Evolutionary conservation across 495 filamentous ascomycete genomes (phyloP).

Genomic region (Neurospora sp.): DNA sequence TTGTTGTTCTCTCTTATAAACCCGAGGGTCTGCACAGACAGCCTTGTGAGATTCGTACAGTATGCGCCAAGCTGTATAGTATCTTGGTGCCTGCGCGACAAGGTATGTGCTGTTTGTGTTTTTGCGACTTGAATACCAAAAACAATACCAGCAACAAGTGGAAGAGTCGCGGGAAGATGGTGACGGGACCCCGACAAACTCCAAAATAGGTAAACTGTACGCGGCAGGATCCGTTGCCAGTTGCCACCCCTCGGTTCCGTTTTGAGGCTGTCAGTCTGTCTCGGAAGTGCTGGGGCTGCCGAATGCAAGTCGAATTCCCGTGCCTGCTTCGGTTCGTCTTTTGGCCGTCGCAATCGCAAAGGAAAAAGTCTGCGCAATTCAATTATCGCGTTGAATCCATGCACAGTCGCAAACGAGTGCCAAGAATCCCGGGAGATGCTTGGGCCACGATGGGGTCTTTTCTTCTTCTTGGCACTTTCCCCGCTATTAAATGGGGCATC

Average conservation of each 20-base stretch:
- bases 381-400: not conserved
- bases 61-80: not conserved
- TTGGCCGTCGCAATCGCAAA: not conserved
- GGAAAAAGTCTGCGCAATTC: not conserved
- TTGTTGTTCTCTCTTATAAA: not conserved
- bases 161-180: not conserved
- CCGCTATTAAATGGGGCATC: not conserved
- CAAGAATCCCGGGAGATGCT: not conserved
- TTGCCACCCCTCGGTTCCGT: not conserved
- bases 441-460: not conserved
- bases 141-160: not conserved
- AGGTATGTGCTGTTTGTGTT: not conserved
- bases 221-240: conserved; percentile 4
- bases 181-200: not conserved
- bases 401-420: not conserved
- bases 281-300: not conserved
- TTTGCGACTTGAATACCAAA: conserved; percentile 2
- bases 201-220: not conserved
- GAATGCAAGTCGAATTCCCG: not conserved
- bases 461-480: not conserved
- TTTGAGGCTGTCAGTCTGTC: not conserved
- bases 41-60: not conserved
- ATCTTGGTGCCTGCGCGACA: not conserved
- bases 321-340: not conserved
- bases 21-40: not conserved